Percentiles rank a stretch among this genome's conserved stretches.
Evolutionary conservation across 768 basidiomycete genomes (phyloP).

Genomic region (Gloeophyllum trabeum): DNA sequence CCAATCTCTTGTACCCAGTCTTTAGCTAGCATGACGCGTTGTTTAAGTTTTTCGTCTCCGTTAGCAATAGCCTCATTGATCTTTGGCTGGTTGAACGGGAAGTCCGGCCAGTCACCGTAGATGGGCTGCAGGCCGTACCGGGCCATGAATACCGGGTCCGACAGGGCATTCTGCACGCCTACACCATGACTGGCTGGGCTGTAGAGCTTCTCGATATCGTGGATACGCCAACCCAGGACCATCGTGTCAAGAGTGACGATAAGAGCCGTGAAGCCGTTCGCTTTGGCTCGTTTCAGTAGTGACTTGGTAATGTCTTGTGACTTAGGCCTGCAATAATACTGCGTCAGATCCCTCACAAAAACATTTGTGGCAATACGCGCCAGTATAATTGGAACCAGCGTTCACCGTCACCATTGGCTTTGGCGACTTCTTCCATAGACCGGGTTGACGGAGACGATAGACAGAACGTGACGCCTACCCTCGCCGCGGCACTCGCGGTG

Average conservation of each 20-base stretch:
- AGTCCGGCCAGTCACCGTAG: constrained; percentile 27
- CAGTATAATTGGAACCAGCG: constrained; percentile 83
- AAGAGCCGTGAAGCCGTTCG: constrained; percentile 54
- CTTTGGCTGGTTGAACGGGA: constrained; percentile 47
- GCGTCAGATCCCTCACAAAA: neutral
- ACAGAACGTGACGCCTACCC: constrained; percentile 54
- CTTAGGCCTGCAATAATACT: constrained; percentile 41
- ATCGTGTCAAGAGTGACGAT: constrained; percentile 73
- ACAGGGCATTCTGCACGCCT: constrained; percentile 56
- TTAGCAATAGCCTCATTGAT: constrained; percentile 27
- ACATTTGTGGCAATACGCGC: constrained; percentile 20
- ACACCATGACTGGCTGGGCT: constrained; percentile 57
- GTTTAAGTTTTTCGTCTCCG: constrained; percentile 35
- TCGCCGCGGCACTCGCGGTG: constrained; percentile 51
- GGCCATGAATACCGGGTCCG: constrained; percentile 74
- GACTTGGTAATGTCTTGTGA: constrained; percentile 51
- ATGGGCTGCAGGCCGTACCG: constrained; percentile 32
- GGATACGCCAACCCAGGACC: constrained; percentile 64
- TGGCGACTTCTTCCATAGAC: constrained; percentile 65
- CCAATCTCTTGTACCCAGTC: constrained; percentile 56
- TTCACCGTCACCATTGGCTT: constrained; percentile 53
- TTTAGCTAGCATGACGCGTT: constrained; percentile 34
- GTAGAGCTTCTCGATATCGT: constrained; percentile 54
- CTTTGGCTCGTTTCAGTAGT: constrained; percentile 53
- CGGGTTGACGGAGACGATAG: constrained; percentile 67